Evolutionary conservation across 805 yeast genomes (phyloP).

Genomic region (Allodekkera sacchari): DNA sequence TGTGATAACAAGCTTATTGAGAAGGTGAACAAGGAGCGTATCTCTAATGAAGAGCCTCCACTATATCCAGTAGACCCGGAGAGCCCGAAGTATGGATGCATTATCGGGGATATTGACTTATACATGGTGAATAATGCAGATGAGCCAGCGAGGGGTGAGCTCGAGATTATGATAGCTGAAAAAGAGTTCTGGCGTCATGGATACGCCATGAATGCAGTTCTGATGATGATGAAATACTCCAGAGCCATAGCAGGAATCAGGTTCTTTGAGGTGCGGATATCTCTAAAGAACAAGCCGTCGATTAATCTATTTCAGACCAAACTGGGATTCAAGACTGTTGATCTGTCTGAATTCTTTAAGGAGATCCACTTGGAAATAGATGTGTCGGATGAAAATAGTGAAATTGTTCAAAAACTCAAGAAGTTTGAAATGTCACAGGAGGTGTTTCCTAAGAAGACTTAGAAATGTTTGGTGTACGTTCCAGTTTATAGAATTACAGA

Average conservation of each 20-base stretch:
- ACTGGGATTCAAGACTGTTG: background rate
- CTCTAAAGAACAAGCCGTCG: background rate
- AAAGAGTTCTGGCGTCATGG: background rate
- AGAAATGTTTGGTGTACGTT: no score
- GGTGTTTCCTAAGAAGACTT: no score
- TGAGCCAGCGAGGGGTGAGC: background rate
- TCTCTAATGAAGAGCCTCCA: background rate
- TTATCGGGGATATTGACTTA: background rate
- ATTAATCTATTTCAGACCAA: background rate
- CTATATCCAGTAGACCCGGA: background rate
- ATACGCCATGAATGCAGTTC: background rate
- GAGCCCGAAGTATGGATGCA: background rate
- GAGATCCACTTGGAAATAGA: constrained; percentile 1
- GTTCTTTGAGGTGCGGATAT: constrained; percentile 1
- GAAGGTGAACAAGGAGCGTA: background rate
- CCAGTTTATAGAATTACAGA: no score
- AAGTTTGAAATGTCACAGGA: no score
- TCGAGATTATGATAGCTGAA: constrained; percentile 1
- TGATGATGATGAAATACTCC: constrained; percentile 1
- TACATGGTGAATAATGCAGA: constrained; percentile 1
- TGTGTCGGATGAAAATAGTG: background rate
- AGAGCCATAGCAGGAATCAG: background rate
- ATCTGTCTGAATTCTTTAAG: background rate
- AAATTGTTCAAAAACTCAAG: background rate
- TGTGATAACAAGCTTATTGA: background rate